Conservation (phyloP, 768 basidiomycete species). For the Lentinula boryana region DNA sequence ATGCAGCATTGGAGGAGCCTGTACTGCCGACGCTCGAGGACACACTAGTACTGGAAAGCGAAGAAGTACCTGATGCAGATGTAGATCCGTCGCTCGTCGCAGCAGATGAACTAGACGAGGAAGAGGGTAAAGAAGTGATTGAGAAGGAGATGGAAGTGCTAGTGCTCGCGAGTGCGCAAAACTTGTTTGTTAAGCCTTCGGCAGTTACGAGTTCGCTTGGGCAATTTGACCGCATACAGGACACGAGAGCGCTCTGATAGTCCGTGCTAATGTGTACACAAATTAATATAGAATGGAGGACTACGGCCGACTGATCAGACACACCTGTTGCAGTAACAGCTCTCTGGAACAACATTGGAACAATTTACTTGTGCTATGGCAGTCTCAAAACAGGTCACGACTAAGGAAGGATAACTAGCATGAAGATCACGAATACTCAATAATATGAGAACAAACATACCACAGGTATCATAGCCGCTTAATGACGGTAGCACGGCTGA, state of each 20-base stretch:
- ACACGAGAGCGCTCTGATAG: background rate
- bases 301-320: background rate
- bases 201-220: background rate
- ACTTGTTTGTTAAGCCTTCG: background rate
- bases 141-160: background rate
- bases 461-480: background rate
- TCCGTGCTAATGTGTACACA: background rate
- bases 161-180: constrained; percentile 1
- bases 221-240: background rate
- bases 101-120: background rate
- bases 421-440: background rate
- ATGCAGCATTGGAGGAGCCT: background rate
- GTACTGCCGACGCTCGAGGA: background rate
- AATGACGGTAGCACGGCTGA: background rate
- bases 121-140: background rate
- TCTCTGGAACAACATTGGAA: background rate
- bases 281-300: background rate
- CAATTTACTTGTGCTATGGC: background rate
- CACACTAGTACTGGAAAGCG: too few relatives aligned
- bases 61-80: background rate
- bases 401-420: background rate
- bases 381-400: background rate
- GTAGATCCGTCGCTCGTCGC: background rate
- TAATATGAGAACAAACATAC: background rate
- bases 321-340: constrained; percentile 4